Percentiles rank a stretch among this genome's conserved stretches.
Conservation (phyloP, 805 yeast species). For the Cyberlindnera saturnus region DNA sequence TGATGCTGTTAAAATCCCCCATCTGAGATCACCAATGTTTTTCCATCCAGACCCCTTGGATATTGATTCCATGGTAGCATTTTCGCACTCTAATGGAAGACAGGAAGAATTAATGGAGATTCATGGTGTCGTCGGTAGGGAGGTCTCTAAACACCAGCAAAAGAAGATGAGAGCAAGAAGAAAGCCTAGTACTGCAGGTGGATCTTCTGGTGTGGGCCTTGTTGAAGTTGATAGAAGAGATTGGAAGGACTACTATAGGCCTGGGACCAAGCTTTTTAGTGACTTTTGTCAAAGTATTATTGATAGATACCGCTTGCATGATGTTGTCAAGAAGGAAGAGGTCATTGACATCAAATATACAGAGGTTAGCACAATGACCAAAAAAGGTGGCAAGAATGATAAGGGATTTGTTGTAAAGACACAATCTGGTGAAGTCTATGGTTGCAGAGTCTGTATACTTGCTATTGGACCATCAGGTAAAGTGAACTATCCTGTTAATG, state of each 20-base stretch:
- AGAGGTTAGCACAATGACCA: slow-evolving; percentile 5
- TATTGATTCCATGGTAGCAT: slow-evolving; percentile 38
- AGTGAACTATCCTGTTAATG: slow-evolving; percentile 7
- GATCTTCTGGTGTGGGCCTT: slow-evolving; percentile 1
- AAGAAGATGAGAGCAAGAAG: slow-evolving; percentile 19
- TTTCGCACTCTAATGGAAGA: slow-evolving; percentile 28
- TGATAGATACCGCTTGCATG: slow-evolving; percentile 27
- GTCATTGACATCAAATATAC: slow-evolving; percentile 30
- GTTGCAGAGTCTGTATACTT: slow-evolving; percentile 18
- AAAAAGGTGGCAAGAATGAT: slow-evolving; percentile 20
- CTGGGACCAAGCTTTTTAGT: slow-evolving; percentile 32
- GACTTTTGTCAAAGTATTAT: slow-evolving; percentile 34
- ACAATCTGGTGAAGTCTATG: slow-evolving; percentile 27
- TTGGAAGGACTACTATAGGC: slow-evolving; percentile 39
- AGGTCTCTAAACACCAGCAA: slow-evolving; percentile 36
- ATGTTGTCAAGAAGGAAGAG: slow-evolving; percentile 28
- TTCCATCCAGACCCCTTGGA: slow-evolving; percentile 41
- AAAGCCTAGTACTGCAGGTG: not conserved
- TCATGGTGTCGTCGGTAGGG: slow-evolving; percentile 37
- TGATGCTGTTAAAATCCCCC: slow-evolving; percentile 35
- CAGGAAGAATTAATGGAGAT: slow-evolving; percentile 36
- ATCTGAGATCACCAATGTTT: slow-evolving; percentile 41
- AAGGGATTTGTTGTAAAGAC: slow-evolving; percentile 31
- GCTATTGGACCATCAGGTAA: slow-evolving; percentile 12
- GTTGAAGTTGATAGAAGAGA: slow-evolving; percentile 34